These are phyloP conservation scores for Kurtzmaniella fragi DNA, from an alignment of 805 yeast species.

Conservation along the genomic window DNA sequence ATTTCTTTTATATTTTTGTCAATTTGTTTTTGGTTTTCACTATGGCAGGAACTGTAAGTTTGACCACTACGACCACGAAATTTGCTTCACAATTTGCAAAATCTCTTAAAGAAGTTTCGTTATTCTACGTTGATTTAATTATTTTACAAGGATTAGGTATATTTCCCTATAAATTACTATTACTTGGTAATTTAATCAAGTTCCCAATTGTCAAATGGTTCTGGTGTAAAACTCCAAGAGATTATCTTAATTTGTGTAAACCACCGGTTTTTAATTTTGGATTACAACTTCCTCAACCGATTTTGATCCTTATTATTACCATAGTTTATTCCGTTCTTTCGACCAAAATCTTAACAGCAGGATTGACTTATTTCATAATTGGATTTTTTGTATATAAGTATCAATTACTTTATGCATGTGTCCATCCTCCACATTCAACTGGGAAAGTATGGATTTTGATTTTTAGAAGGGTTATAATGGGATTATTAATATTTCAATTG, in stretches of 20 bases:
- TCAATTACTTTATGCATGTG: constrained; percentile 83
- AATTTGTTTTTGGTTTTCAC: constrained; percentile 92
- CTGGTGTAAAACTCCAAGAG: constrained; percentile 80
- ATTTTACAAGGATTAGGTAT: constrained; percentile 82
- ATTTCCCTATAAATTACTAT: constrained; percentile 80
- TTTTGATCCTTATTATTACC: constrained; percentile 78
- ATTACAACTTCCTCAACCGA: constrained; percentile 84
- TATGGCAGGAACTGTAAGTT: constrained; percentile 84
- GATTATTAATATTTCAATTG: constrained; percentile 77
- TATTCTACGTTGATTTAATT: constrained; percentile 85
- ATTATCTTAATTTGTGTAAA: constrained; percentile 64
- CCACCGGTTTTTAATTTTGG: constrained; percentile 96
- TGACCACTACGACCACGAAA: constrained; percentile 78
- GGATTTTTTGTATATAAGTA: constrained; percentile 91
- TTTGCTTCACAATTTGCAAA: constrained; percentile 83
- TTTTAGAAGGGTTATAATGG: constrained; percentile 75
- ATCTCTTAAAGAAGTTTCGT: constrained; percentile 70
- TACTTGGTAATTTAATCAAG: constrained; percentile 71
- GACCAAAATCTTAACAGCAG: constrained; percentile 79
- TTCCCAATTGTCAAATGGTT: constrained; percentile 53
- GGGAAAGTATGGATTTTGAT: constrained; percentile 95
- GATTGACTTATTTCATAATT: constrained; percentile 73
- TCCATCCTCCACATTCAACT: constrained; percentile 94
- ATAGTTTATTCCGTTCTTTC: constrained; percentile 86
- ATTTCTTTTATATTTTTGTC: constrained; percentile 91